Base-by-base conservation (phyloP, 768 basidiomycete genomes). In the Boletus edulis region DNA sequence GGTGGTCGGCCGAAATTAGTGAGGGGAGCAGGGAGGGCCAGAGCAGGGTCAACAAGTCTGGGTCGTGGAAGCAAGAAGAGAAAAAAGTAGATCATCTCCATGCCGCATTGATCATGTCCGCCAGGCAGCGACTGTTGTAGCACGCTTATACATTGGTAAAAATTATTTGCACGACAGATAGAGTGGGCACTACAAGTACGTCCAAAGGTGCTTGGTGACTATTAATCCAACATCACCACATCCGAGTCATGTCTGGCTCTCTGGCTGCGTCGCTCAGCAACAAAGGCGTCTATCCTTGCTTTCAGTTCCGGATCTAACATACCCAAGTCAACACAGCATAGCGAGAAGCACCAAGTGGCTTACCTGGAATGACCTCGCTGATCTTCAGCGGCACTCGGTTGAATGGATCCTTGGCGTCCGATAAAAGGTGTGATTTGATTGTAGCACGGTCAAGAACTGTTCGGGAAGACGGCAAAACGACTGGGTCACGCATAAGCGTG, bases 401-500 rank as follows among this genome's bases (percentile, higher is more conserved):
- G 81, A 98, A 99, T 1, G 97, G 97, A 71, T 99, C 97, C 50
- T 85, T 91, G 17, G 86, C 73, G 63, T 97, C 95, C 0, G 94
- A 96, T 18, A 99, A 76, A 35, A 98, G 75, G 69, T 97, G 94
- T 1, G 94, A 89, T 64, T 96, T 96, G 76, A 99, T 98, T 3
- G 95, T 98, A 2, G 89, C 78, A 22, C 91, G 84, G 70, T 99
- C 97, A 41, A 99, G 69, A 34, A 90, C 79, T 0, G 82, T 75
- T 50, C 76, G 79, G 3, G 95, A 98, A 0, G 89, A 85, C 0
- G 97, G 97, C 32, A 99, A 71, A 31, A 84, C 81, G 54, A 98
- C 95, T 4, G 97, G 97, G 69, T 99, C 94, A 51, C 85, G 86
- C 97, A 99, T 99, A 51, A 99, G 67, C 5, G 90, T 89, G 64